Conservation (phyloP, 768 basidiomycete genomes). For the Lyophyllum semitale region DNA sequence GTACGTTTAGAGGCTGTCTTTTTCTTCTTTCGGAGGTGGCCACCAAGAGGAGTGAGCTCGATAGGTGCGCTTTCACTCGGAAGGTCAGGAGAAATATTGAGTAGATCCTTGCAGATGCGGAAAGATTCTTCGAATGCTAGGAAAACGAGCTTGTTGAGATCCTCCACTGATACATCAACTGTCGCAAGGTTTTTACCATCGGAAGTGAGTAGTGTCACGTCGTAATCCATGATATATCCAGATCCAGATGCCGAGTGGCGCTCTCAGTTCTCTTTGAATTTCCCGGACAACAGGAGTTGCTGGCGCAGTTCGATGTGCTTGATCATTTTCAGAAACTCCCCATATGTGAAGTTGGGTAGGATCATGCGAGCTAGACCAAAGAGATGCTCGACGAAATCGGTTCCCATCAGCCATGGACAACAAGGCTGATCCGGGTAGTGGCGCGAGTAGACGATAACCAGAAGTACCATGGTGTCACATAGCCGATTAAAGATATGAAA, state of each 20-base stretch:
- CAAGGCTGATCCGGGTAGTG: slow-evolving; percentile 23
- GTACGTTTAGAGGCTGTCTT: no score
- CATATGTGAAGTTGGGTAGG: slow-evolving; percentile 28
- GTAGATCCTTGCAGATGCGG: not conserved
- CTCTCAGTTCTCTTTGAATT: not conserved
- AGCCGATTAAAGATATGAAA: slow-evolving; percentile 29
- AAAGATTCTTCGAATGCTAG: not conserved
- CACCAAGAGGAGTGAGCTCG: not conserved
- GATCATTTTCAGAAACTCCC: slow-evolving; percentile 25
- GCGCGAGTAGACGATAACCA: slow-evolving; percentile 16
- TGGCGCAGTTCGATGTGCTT: slow-evolving; percentile 28
- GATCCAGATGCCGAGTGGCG: not conserved
- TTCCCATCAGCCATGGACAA: slow-evolving; percentile 23
- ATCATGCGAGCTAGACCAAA: slow-evolving; percentile 26
- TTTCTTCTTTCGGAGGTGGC: not conserved
- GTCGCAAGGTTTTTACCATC: not conserved
- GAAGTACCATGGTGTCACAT: slow-evolving; percentile 24
- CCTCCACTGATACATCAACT: not conserved
- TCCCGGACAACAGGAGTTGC: slow-evolving; percentile 22
- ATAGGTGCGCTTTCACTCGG: not conserved
- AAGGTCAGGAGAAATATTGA: not conserved
- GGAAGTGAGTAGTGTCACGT: not conserved
- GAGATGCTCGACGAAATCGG: slow-evolving; percentile 29
- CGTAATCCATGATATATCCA: slow-evolving; percentile 2
- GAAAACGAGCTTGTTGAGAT: not conserved